Percentiles rank a stretch among this genome's conserved stretches.
Evolutionary conservation across 805 yeast species (phyloP).

Genomic region (Candida ulmi): DNA sequence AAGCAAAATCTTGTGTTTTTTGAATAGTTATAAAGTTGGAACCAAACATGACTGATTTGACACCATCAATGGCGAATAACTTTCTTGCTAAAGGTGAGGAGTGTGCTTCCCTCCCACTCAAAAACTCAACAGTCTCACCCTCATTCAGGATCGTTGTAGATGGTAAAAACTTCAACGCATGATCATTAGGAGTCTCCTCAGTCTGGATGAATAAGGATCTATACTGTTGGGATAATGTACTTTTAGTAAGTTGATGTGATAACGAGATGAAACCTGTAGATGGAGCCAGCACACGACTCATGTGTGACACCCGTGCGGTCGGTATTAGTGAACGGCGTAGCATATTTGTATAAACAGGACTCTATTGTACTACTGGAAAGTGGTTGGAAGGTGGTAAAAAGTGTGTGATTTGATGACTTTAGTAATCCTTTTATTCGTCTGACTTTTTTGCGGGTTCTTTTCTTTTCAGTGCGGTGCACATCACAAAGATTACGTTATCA

Average conservation of each 20-base stretch:
- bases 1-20: slow-evolving; percentile 41
- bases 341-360: not conserved
- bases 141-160: slow-evolving; percentile 61
- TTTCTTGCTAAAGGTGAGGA: slow-evolving; percentile 74
- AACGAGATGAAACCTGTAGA: not conserved
- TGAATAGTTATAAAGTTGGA: slow-evolving; percentile 80
- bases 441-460: not conserved
- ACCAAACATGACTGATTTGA: slow-evolving; percentile 73
- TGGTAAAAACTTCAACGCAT: slow-evolving; percentile 81
- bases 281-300: not conserved
- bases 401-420: too few relatives aligned
- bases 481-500: too few relatives aligned
- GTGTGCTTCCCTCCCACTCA: slow-evolving; percentile 69
- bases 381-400: too few relatives aligned
- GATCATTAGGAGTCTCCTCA: slow-evolving; percentile 78
- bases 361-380: too few relatives aligned
- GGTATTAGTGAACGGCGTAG: not conserved
- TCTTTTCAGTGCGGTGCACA: too few relatives aligned
- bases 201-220: slow-evolving; percentile 65
- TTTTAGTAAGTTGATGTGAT: not conserved
- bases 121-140: slow-evolving; percentile 64
- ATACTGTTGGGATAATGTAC: not conserved
- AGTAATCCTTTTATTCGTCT: too few relatives aligned
- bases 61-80: slow-evolving; percentile 71
- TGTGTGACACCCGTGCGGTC: not conserved